Percentiles rank a stretch among this genome's conserved stretches.
phyloP scores from a whole-genome alignment of 192 early-diverging fungal species.

The Lobosporangium transversale region DNA sequence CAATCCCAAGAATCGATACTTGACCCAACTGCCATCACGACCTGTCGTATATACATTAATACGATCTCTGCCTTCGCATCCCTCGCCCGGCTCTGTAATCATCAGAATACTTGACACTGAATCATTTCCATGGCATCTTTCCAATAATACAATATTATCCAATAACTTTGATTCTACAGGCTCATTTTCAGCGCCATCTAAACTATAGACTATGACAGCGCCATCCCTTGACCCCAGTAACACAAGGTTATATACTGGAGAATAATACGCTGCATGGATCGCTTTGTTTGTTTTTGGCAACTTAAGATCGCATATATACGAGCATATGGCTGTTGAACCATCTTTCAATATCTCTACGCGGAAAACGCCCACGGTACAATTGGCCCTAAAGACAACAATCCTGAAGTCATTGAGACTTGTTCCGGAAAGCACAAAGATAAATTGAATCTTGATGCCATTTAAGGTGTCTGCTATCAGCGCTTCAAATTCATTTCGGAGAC shows the following conservation, averaged over 20 bases:
- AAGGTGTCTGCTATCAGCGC: constrained; percentile 27
- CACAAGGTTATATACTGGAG: constrained; percentile 30
- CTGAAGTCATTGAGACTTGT: constrained; percentile 5
- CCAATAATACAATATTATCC: constrained; percentile 24
- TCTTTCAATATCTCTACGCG: constrained; percentile 3
- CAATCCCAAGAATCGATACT: constrained; percentile 56
- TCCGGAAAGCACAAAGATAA: constrained; percentile 33
- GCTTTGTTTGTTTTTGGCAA: constrained; percentile 50
- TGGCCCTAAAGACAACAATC: constrained; percentile 45
- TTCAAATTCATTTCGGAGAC: constrained; percentile 55
- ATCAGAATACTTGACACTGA: constrained; percentile 48
- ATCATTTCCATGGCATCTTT: constrained; percentile 39
- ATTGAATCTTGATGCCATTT: constrained; percentile 47
- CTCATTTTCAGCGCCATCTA: neutral
- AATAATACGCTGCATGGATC: constrained; percentile 41
- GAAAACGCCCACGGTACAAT: constrained; percentile 45
- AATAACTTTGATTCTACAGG: neutral
- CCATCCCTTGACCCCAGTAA: constrained; percentile 44
- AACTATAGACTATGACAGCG: constrained; percentile 28
- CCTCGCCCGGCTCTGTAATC: constrained; percentile 42
- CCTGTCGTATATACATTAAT: constrained; percentile 69
- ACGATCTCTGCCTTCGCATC: constrained; percentile 37
- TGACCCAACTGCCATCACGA: constrained; percentile 71
- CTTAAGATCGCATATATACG: constrained; percentile 31
- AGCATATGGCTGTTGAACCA: constrained; percentile 3